phyloP scores from a whole-genome alignment of 2,329 filamentous ascomycete species.

The Allantophomopsis lycopodina region DNA sequence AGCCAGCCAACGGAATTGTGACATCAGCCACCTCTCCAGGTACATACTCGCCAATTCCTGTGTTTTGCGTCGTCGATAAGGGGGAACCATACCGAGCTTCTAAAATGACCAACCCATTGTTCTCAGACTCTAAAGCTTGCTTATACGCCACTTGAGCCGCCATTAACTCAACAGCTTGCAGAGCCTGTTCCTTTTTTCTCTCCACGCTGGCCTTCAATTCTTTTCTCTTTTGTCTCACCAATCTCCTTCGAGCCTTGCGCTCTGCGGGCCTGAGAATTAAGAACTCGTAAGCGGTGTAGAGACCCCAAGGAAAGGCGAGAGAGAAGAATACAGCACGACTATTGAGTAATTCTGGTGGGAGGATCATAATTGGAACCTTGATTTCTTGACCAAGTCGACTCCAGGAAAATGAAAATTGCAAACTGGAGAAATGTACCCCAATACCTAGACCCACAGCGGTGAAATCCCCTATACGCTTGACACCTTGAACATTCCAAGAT shows the following conservation, averaged over 20 bases:
- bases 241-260: constrained; percentile 19
- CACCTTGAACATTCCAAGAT: constrained; percentile 21
- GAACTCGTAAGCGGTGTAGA: constrained; percentile 26
- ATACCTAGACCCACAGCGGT: constrained; percentile 24
- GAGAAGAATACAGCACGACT: constrained; percentile 20
- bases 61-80: constrained; percentile 13
- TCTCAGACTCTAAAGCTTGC: constrained; percentile 19
- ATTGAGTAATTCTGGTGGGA: constrained; percentile 19
- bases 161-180: constrained; percentile 25
- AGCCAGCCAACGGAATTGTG: constrained; percentile 26
- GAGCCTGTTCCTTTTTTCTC: constrained; percentile 21
- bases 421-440: constrained; percentile 19
- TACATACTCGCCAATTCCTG: constrained; percentile 7
- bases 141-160: constrained; percentile 21
- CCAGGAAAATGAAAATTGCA: constrained; percentile 24
- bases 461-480: constrained; percentile 21
- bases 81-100: constrained; percentile 25
- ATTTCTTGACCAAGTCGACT: constrained; percentile 24
- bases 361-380: constrained; percentile 22
- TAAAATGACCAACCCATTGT: constrained; percentile 23
- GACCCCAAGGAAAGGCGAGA: constrained; percentile 22
- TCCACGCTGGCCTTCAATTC: constrained; percentile 21
- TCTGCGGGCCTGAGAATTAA: constrained; percentile 23
- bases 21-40: constrained; percentile 21
- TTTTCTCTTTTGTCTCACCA: constrained; percentile 20